phyloP scores from a whole-genome alignment of 768 basidiomycete genomes.

The Russula ochroleuca region DNA sequence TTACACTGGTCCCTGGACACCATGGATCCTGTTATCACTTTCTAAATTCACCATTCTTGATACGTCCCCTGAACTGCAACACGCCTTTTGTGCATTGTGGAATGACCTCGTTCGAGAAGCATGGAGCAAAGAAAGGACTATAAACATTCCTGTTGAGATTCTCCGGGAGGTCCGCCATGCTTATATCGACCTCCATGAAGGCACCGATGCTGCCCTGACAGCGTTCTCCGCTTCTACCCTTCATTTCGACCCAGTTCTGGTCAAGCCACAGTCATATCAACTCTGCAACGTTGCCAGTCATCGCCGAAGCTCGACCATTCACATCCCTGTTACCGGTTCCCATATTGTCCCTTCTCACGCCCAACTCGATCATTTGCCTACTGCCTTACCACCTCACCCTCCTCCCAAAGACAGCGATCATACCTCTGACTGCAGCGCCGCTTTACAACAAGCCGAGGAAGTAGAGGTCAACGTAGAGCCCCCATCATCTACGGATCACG shows the following conservation, averaged over 20 bases:
- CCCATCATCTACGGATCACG: not conserved
- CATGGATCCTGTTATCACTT: not conserved
- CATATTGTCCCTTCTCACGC: not conserved
- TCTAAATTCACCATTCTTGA: not conserved
- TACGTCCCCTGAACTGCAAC: constrained; percentile 2
- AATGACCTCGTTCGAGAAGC: not conserved
- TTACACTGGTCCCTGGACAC: not conserved
- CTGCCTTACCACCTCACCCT: not conserved
- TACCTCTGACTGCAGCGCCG: not conserved
- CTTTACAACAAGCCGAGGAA: not conserved
- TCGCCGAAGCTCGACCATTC: not conserved
- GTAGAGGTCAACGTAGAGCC: no score
- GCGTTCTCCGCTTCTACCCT: not conserved
- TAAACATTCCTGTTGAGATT: no score
- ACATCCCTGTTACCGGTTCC: not conserved
- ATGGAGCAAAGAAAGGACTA: not conserved
- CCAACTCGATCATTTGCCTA: not conserved
- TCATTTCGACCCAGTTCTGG: not conserved
- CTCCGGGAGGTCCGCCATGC: not conserved
- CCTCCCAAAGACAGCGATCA: not conserved
- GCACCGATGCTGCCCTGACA: not conserved
- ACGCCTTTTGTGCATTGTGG: constrained; percentile 11
- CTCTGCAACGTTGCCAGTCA: not conserved
- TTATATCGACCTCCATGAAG: constrained; percentile 6
- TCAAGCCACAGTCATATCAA: not conserved